Conservation (phyloP, 345 rosid genomes). For the Toxicodendron radicans region DNA sequence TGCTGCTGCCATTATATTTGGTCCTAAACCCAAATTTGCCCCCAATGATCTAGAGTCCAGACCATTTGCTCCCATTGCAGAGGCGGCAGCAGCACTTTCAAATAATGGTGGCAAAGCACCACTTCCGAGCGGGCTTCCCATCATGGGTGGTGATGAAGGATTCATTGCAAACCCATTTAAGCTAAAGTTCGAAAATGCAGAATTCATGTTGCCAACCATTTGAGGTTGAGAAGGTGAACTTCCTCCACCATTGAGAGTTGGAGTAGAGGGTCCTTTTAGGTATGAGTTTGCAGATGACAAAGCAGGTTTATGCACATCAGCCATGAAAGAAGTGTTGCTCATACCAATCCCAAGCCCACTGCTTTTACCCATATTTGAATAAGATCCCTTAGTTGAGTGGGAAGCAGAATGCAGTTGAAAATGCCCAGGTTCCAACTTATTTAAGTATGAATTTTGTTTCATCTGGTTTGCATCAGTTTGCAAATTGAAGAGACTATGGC, state of each 20-base stretch:
- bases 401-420: slow-evolving; percentile 19
- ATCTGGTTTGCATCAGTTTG: slow-evolving; percentile 33
- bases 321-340: slow-evolving; percentile 17
- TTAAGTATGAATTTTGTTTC: slow-evolving; percentile 29
- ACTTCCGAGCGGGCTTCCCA: slow-evolving; percentile 43
- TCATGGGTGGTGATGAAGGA: slow-evolving; percentile 51
- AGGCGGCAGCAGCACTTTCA: slow-evolving; percentile 52
- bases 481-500: slow-evolving; percentile 33
- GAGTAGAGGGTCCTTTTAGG: slow-evolving; percentile 35
- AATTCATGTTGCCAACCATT: slow-evolving; percentile 33
- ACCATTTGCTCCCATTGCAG: slow-evolving; percentile 49
- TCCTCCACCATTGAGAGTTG: slow-evolving; percentile 41
- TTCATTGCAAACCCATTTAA: slow-evolving; percentile 37
- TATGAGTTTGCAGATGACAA: slow-evolving; percentile 33
- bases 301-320: slow-evolving; percentile 25
- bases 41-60: slow-evolving; percentile 45
- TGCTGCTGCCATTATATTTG: slow-evolving; percentile 45
- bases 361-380: slow-evolving; percentile 17
- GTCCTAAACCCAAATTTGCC: slow-evolving; percentile 36
- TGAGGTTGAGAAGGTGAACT: slow-evolving; percentile 39
- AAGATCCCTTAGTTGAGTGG: slow-evolving; percentile 22
- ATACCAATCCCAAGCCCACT: slow-evolving; percentile 17
- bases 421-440: slow-evolving; percentile 26
- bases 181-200: slow-evolving; percentile 45
- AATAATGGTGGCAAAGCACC: slow-evolving; percentile 52